Percentiles rank a stretch among this genome's conserved stretches.
Evolutionary conservation across 345 rosid genomes (phyloP).

Genomic region (Acer negundo): DNA sequence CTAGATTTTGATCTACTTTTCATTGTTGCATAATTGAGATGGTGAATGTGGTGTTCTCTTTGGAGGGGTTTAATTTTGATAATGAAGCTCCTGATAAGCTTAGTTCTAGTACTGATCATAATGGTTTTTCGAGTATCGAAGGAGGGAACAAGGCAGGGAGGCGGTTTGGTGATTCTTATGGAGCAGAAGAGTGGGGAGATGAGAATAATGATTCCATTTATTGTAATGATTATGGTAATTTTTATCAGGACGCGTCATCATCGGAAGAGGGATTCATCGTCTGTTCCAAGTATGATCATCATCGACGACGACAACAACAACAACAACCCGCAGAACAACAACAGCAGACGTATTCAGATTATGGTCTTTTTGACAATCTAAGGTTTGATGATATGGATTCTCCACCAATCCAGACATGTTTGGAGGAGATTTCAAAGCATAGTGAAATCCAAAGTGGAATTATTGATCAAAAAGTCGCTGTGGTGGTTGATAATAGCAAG

Average conservation of each 20-base stretch:
- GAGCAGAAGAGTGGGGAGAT: constrained; percentile 21
- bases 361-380: constrained; percentile 27
- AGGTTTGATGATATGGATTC: constrained; percentile 25
- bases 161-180: constrained; percentile 8
- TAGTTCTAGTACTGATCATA: constrained; percentile 29
- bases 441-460: constrained; percentile 12
- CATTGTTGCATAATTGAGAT: constrained; percentile 11
- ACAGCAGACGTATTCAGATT: constrained; percentile 13
- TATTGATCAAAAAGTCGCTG: not conserved
- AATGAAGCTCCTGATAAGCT: constrained; percentile 20
- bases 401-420: constrained; percentile 33
- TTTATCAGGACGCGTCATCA: constrained; percentile 10
- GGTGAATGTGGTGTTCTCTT: constrained; percentile 18
- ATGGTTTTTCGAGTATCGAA: constrained; percentile 8
- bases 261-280: constrained; percentile 8
- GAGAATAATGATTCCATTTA: not conserved
- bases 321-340: constrained; percentile 6
- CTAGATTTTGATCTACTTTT: not conserved
- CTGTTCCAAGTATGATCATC: constrained; percentile 15
- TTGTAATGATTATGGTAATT: constrained; percentile 20
- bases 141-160: constrained; percentile 1
- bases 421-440: constrained; percentile 29
- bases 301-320: constrained; percentile 9
- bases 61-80: constrained; percentile 11
- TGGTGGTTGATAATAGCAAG: constrained; percentile 6